phyloP scores from a whole-genome alignment of 2,329 filamentous ascomycete genomes.

The Talaromyces sp. region DNA sequence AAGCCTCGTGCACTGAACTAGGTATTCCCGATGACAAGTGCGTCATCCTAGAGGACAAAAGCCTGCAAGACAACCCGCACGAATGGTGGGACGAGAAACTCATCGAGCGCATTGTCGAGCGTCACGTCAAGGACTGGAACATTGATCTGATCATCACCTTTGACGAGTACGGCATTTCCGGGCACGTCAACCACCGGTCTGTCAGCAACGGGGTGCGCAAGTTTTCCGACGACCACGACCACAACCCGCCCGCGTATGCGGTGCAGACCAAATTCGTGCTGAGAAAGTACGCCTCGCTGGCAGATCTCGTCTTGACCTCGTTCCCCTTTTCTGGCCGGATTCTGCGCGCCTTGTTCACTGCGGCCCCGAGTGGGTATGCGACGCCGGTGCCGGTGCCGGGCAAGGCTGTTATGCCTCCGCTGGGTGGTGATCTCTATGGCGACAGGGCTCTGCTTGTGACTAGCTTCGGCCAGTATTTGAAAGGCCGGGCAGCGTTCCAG shows the following conservation, averaged over 20 bases:
- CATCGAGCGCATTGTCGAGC: slow-evolving; percentile 27
- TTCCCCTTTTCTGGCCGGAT: slow-evolving; percentile 27
- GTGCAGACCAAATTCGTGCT: slow-evolving; percentile 30
- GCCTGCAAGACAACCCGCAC: slow-evolving; percentile 35
- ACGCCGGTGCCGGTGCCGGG: background rate
- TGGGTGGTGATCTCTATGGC: slow-evolving; percentile 11
- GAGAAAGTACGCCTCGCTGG: slow-evolving; percentile 35
- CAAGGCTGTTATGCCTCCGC: background rate
- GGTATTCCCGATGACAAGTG: slow-evolving; percentile 26
- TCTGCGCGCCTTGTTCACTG: slow-evolving; percentile 14
- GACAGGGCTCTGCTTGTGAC: slow-evolving; percentile 32
- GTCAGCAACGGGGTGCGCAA: slow-evolving; percentile 34
- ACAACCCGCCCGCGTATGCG: slow-evolving; percentile 30
- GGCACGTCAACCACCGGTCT: slow-evolving; percentile 37
- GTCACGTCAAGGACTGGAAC: slow-evolving; percentile 33
- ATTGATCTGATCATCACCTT: slow-evolving; percentile 40
- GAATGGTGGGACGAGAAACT: slow-evolving; percentile 34
- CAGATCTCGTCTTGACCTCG: slow-evolving; percentile 33
- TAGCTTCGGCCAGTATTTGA: slow-evolving; percentile 30
- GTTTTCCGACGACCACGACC: slow-evolving; percentile 18
- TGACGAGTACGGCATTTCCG: slow-evolving; percentile 36
- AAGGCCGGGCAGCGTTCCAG: slow-evolving; percentile 32
- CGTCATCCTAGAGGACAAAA: slow-evolving; percentile 29
- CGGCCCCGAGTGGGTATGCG: slow-evolving; percentile 2
- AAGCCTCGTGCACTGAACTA: slow-evolving; percentile 17